These are phyloP conservation scores for Rhododendron williamsianum DNA, from an alignment of 148 eudicot genomes.

Conservation along the genomic window DNA sequence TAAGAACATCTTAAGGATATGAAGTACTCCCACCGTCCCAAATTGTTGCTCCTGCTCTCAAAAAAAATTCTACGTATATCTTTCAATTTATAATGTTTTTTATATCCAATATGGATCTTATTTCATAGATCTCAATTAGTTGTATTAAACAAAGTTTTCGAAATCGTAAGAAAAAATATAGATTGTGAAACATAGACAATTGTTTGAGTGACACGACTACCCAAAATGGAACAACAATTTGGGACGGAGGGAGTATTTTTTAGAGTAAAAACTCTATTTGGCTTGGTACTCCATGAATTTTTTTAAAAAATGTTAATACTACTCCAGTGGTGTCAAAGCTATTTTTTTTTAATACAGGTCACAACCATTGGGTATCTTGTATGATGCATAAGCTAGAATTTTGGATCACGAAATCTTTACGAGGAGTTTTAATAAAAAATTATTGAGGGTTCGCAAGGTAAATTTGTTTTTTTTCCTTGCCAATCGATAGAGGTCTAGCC, in stretches of 20 bases:
- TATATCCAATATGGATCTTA: no score
- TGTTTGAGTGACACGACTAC: no score
- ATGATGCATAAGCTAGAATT: background rate
- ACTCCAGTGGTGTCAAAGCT: background rate
- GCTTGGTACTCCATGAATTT: background rate
- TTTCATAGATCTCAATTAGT: no score
- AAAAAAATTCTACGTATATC: no score
- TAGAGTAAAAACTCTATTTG: background rate
- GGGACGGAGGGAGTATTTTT: background rate
- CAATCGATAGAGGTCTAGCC: no score
- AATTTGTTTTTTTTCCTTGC: background rate
- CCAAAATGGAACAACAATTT: no score
- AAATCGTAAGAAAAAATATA: no score
- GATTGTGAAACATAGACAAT: no score
- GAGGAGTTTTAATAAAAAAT: background rate
- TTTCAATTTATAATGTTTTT: no score
- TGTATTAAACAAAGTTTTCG: no score
- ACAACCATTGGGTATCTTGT: background rate
- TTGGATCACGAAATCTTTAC: background rate
- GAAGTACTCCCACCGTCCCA: background rate
- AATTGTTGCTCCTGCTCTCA: no score
- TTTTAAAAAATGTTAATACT: background rate
- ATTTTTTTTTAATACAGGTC: no score
- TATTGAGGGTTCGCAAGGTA: background rate
- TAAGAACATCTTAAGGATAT: background rate